Evolutionary conservation across 2,329 filamentous ascomycete species (phyloP).

Genomic region (Neofusicoccum kwambonambiense): DNA sequence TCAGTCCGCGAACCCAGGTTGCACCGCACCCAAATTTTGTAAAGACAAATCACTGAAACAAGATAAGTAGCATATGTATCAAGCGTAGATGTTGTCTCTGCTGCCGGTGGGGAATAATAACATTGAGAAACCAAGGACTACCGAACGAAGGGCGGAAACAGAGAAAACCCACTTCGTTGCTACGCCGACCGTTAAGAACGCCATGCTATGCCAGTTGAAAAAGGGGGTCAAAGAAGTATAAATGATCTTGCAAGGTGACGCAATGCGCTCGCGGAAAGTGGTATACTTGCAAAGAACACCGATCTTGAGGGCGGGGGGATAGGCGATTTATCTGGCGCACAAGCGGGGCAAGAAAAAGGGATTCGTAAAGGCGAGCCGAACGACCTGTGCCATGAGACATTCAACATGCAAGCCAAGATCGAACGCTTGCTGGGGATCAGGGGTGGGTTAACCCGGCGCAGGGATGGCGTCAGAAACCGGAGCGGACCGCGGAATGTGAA

Average conservation of each 20-base stretch:
- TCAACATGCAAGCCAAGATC: background rate
- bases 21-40: background rate
- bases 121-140: background rate
- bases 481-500: background rate
- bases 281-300: constrained; percentile 14
- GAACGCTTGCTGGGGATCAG: background rate
- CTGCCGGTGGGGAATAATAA: constrained; percentile 4
- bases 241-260: background rate
- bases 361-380: background rate
- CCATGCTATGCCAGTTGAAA: constrained; percentile 16
- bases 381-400: background rate
- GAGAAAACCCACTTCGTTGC: constrained; percentile 3
- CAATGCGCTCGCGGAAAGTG: background rate
- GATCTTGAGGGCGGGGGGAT: background rate
- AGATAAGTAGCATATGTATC: background rate
- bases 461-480: background rate
- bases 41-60: background rate
- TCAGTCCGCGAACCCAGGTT: too few species aligned
- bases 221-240: background rate
- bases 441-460: background rate
- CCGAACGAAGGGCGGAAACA: background rate
- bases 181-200: constrained; percentile 3
- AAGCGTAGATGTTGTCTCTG: background rate
- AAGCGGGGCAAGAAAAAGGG: background rate
- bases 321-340: background rate